These are phyloP conservation scores for Hyphopichia pseudoburtonii DNA, from an alignment of 1,139 yeast genomes.

Conservation along the genomic window DNA sequence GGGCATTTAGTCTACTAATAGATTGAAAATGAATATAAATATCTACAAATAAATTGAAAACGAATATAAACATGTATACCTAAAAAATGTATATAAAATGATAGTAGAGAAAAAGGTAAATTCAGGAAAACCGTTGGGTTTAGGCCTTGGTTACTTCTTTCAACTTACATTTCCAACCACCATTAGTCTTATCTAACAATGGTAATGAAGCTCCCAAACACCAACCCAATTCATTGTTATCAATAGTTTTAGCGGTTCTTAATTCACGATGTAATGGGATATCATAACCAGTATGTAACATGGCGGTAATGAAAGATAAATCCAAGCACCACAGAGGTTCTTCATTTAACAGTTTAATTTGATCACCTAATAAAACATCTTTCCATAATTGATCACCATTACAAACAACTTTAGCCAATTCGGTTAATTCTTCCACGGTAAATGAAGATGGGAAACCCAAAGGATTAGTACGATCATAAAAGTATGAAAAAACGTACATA, in stretches of 20 bases:
- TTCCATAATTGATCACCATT: conserved; percentile 76
- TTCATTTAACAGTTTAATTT: conserved; percentile 59
- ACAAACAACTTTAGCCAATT: conserved; percentile 82
- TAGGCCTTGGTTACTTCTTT: conserved; percentile 11
- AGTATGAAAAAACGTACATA: conserved; percentile 86
- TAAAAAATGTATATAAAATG: background rate
- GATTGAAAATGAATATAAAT: too few relatives aligned
- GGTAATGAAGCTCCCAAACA: conserved; percentile 97
- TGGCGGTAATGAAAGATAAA: conserved; percentile 81
- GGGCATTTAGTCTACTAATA: too few relatives aligned
- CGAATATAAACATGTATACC: background rate
- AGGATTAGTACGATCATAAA: conserved; percentile 91
- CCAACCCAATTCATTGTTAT: conserved; percentile 94
- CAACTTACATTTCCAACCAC: conserved; percentile 73
- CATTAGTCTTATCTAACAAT: conserved; percentile 58
- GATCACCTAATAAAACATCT: conserved; percentile 60
- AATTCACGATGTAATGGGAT: conserved; percentile 88
- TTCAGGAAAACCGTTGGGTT: background rate
- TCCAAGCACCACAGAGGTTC: conserved; percentile 97
- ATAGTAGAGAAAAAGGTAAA: background rate
- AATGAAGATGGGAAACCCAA: conserved; percentile 92
- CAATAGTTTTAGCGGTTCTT: conserved; percentile 86
- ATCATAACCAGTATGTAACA: conserved; percentile 93
- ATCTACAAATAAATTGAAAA: background rate
- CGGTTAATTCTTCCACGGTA: conserved; percentile 79